These are phyloP conservation scores for Aureobasidium leucospermi DNA, from an alignment of 2,329 filamentous ascomycete genomes.

Conservation along the genomic window DNA sequence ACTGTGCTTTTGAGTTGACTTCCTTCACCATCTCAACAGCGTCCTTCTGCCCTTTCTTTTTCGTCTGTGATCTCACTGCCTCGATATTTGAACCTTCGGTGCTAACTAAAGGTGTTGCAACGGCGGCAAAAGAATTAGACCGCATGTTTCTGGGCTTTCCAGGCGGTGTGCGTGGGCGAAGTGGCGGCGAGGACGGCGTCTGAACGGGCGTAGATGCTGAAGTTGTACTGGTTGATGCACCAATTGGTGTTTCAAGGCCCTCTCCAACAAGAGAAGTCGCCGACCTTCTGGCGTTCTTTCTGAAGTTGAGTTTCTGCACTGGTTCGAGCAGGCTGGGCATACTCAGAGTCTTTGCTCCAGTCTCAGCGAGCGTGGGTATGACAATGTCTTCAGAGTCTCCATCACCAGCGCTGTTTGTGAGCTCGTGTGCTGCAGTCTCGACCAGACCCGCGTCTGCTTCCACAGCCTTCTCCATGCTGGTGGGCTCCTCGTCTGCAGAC, in stretches of 20 bases:
- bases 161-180: slow-evolving; percentile 21
- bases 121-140: slow-evolving; percentile 55
- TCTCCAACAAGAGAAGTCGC: slow-evolving; percentile 23
- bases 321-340: slow-evolving; percentile 18
- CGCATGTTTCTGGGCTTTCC: slow-evolving; percentile 50
- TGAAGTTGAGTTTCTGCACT: slow-evolving; percentile 12
- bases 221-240: slow-evolving; percentile 14
- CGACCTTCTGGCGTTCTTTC: slow-evolving; percentile 15
- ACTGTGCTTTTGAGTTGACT: slow-evolving; percentile 16
- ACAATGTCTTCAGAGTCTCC: slow-evolving; percentile 3
- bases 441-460: neutral
- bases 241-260: slow-evolving; percentile 16
- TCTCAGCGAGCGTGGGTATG: slow-evolving; percentile 9
- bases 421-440: slow-evolving; percentile 3
- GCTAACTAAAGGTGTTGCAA: slow-evolving; percentile 58
- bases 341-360: slow-evolving; percentile 19
- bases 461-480: slow-evolving; percentile 2
- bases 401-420: slow-evolving; percentile 6
- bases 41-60: slow-evolving; percentile 48
- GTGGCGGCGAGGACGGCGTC: slow-evolving; percentile 13
- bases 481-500: slow-evolving; percentile 6
- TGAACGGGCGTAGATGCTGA: neutral
- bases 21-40: slow-evolving; percentile 40
- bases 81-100: slow-evolving; percentile 62
- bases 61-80: slow-evolving; percentile 39